Evolutionary conservation across 2,329 filamentous ascomycete species (phyloP), one percentile per base, ranked within the genome.

Genomic region (Apiospora kogelbergensis): DNA sequence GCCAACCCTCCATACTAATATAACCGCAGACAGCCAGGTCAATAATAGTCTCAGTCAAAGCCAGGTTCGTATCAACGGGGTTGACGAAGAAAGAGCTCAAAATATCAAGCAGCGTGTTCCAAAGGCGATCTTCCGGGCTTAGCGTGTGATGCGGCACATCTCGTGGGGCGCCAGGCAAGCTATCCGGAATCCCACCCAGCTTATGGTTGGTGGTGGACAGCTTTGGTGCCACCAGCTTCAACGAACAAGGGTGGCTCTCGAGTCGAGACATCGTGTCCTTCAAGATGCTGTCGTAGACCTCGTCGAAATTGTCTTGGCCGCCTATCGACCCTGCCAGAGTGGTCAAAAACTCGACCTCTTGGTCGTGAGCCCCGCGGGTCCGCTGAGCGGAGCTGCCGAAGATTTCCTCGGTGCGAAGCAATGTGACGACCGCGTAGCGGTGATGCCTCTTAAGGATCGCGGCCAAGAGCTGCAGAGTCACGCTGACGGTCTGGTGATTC

Each of bases 391-490:
- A 84, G 65, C 84, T 82, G n/a, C 82, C 81, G 26, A 87, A 81
- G 6, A 89, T 81, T 41, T 86, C 82, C 71, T 90, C 87, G 1
- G 90, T 91, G 75, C 90, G 90, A 44, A 97, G 84, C 1, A 97
- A 83, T 0, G 92, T 94, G 33, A 89, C 89, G 45, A 94, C 86
- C 4, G 95, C 93, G 80, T 98, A 97, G 57, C 90, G 89, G 78
- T 97, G 95, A 78, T 98, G 95, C 72, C 94, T 90, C 77, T 91
- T 91, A 69, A 98, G 84, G 72, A 99, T 93, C 13, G 94, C 90
- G 3, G 94, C 95, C 20, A 97, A 87, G 7, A 99, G 85, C 73
- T 95, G 94, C 63, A 99, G 84, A 0, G 95, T 97, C 13, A 97
- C 93, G 72, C 93, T 90, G 20, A 97, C 91, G 0, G 96, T 98